A percentile compares a stretch with the other conserved stretches of the same genome.
Conservation (phyloP, 2,329 filamentous ascomycete genomes). For the Xylariaceae sp. region DNA sequence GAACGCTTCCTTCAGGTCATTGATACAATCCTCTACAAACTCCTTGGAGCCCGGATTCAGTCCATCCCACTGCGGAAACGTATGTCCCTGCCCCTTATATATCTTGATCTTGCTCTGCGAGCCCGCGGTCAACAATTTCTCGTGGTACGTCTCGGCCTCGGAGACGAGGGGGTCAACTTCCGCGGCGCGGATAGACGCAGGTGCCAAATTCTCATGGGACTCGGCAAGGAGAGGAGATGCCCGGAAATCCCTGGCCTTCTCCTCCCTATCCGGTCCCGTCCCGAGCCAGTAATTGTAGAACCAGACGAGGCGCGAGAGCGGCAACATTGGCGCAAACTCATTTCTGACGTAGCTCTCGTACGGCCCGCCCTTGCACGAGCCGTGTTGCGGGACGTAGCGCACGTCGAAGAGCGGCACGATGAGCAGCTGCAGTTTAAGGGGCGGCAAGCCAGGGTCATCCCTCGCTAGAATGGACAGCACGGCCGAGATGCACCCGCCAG, state of each 20-base stretch:
- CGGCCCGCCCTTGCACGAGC: conserved; percentile 36
- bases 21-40: conserved; percentile 42
- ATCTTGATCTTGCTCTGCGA: conserved; percentile 44
- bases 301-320: conserved; percentile 44
- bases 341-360: conserved; percentile 44
- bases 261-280: conserved; percentile 38
- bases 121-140: conserved; percentile 41
- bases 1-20: conserved; percentile 40
- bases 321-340: conserved; percentile 46
- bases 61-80: conserved; percentile 46
- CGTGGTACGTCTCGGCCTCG: conserved; percentile 44
- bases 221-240: conserved; percentile 45
- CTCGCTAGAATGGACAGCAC: conserved; percentile 36
- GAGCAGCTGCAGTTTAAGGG: conserved; percentile 43
- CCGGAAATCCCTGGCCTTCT: conserved; percentile 39
- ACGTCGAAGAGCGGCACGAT: conserved; percentile 46
- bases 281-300: conserved; percentile 49
- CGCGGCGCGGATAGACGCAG: conserved; percentile 44
- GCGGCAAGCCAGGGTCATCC: conserved; percentile 38
- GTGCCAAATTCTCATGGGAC: conserved; percentile 44
- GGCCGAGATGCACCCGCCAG: conserved; percentile 40
- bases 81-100: conserved; percentile 46
- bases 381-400: conserved; percentile 43
- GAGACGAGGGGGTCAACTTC: conserved; percentile 45
- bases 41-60: conserved; percentile 42